These are phyloP conservation scores for Microthlaspi erraticum DNA, from an alignment of 345 rosid genomes.

Conservation along the genomic window DNA sequence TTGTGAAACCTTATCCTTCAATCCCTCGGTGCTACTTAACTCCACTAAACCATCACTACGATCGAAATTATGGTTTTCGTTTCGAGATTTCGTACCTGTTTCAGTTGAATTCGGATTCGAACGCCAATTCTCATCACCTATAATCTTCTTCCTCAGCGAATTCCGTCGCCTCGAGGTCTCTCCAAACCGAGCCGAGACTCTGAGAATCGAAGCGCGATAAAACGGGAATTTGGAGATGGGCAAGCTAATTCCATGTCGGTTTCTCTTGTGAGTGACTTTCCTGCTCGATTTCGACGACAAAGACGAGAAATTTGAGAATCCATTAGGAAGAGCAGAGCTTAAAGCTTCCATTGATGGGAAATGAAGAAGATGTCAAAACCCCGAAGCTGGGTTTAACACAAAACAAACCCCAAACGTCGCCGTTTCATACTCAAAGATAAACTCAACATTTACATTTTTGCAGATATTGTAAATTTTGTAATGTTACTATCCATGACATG, in stretches of 20 bases:
- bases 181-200: conserved; percentile 63
- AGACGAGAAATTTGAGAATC: conserved; percentile 40
- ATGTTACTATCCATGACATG: conserved; percentile 31
- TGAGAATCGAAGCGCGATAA: conserved; percentile 32
- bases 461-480: conserved; percentile 24
- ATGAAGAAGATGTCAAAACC: conserved; percentile 27
- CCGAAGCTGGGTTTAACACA: conserved; percentile 29
- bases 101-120: conserved; percentile 42
- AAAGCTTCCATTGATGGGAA: conserved; percentile 52
- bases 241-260: conserved; percentile 27
- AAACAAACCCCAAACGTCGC: neutral
- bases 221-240: conserved; percentile 42
- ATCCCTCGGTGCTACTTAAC: conserved; percentile 34
- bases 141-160: conserved; percentile 69
- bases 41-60: conserved; percentile 33
- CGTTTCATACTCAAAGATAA: conserved; percentile 21
- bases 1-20: conserved; percentile 41
- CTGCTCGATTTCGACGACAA: conserved; percentile 45
- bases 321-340: conserved; percentile 40
- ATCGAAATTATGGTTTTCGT: conserved; percentile 33
- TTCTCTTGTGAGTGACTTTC: conserved; percentile 35
- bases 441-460: conserved; percentile 34
- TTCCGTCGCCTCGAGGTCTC: conserved; percentile 63
- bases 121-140: conserved; percentile 61
- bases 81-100: conserved; percentile 43